Evolutionary conservation across 495 filamentous ascomycete genomes (phyloP), one percentile per base, ranked within the genome.

Genomic region (Podospora sp.): DNA sequence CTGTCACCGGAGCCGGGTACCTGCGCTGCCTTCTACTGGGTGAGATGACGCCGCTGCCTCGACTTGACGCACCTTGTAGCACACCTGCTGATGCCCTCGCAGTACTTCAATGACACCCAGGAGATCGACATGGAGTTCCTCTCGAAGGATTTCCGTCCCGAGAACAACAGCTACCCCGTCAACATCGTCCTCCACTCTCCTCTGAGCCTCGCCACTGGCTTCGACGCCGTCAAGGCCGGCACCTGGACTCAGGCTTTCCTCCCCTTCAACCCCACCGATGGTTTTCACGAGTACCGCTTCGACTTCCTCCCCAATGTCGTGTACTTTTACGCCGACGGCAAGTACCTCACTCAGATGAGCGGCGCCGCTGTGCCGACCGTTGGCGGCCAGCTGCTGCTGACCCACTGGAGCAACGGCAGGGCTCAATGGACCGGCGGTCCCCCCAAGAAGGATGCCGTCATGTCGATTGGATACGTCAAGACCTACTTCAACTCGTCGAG

Each of bases 51-150:
- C 29, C 4, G 33, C 80, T 74, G 52, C 5, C 16, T 12, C n/a
- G n/a, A 18, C 2, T 46, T 46, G 5, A 2, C 40, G 2, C 40
- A 18, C 40, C 40, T 46, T 11, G 11, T 18, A 14, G 12, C 40
- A 12, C 6, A 11, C 12, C 16, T 18, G 40, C 40, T 46, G 14
- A 46, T 18, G 0, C 22, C n/a, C 7, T 24, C 12, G 35, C 62
- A 90, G 88, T 93, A 90, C 77, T 84, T 84, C 74, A 91, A 92
- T 72, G 86, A 93, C 73, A 89, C 88, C 3, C 89, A 91, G 74
- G 91, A 93, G 69, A 91, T 92, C 68, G 91, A 93, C 75, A 86
- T 93, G 75, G 91, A 93, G 66, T 88, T 91, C 72, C 82, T 93
- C n/a, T 88, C 88, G 27, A 74, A 79, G 6, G 81, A 91, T 60